Evolutionary conservation across 179 eudicot genomes (phyloP).

Genomic region (Nepenthes alata): DNA sequence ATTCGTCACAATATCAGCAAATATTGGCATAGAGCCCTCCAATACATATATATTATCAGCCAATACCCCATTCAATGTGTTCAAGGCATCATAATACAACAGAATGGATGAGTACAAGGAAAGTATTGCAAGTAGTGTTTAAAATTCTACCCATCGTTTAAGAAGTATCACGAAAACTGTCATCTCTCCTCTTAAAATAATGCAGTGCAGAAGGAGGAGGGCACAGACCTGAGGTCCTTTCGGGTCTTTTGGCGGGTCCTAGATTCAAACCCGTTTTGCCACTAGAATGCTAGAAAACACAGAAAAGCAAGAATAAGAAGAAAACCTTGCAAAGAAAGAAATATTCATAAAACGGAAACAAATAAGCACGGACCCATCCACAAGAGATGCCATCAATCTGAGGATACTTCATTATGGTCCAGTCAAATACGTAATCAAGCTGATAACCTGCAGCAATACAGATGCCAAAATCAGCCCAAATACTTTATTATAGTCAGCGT

Average conservation of each 20-base stretch:
- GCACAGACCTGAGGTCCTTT: conserved; percentile 69
- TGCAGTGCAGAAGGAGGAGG: background rate
- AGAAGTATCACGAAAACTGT: no score
- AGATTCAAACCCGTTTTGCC: conserved; percentile 57
- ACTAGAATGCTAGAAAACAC: conserved; percentile 41
- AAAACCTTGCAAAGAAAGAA: background rate
- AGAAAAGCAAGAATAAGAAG: conserved; percentile 3
- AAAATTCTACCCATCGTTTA: no score
- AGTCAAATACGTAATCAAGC: conserved; percentile 89
- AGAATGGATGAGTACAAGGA: no score
- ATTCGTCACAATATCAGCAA: no score
- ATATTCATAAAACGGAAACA: conserved; percentile 1
- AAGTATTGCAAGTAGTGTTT: no score
- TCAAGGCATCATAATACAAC: no score
- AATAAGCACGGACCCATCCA: conserved; percentile 52
- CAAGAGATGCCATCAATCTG: conserved; percentile 80
- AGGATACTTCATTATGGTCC: conserved; percentile 95
- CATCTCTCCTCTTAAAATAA: background rate
- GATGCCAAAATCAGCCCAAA: background rate
- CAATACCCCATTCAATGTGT: no score
- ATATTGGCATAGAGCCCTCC: no score
- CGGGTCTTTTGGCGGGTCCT: conserved; percentile 69
- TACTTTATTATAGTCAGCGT: no score
- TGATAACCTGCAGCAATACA: conserved; percentile 55
- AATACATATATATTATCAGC: no score